Evolutionary conservation across 2,329 filamentous ascomycete species (phyloP).

Genomic region (Fusarium praegraminearum): DNA sequence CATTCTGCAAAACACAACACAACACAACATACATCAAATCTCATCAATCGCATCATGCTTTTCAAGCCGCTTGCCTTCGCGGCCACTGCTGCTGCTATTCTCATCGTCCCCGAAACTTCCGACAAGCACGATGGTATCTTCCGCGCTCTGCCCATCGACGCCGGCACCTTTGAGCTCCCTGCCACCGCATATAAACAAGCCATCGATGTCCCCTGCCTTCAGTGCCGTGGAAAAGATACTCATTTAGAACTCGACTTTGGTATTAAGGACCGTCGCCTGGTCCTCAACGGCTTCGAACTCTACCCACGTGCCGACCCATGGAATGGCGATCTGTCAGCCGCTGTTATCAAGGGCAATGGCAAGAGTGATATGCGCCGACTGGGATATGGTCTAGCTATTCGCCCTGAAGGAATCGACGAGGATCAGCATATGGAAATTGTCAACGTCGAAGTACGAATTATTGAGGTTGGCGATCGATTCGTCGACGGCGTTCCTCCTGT

Average conservation of each 20-base stretch:
- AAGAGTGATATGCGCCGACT: conserved; percentile 56
- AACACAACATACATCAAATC: not conserved
- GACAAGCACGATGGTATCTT: conserved; percentile 58
- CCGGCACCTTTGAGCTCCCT: conserved; percentile 55
- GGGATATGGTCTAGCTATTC: conserved; percentile 62
- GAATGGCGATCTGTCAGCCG: conserved; percentile 58
- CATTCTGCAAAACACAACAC: not conserved
- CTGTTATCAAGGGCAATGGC: conserved; percentile 57
- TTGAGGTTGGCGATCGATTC: conserved; percentile 69
- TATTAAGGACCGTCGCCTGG: conserved; percentile 62
- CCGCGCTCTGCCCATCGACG: conserved; percentile 55
- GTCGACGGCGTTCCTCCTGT: conserved; percentile 67
- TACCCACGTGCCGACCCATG: conserved; percentile 66
- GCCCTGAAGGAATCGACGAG: conserved; percentile 60
- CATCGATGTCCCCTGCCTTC: conserved; percentile 65
- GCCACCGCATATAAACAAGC: conserved; percentile 52
- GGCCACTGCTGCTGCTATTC: conserved; percentile 59
- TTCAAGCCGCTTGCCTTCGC: conserved; percentile 51
- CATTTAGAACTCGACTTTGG: conserved; percentile 67
- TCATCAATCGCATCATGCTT: conserved; percentile 46
- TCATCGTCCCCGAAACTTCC: conserved; percentile 65
- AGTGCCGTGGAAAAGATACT: conserved; percentile 62
- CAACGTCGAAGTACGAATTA: conserved; percentile 67
- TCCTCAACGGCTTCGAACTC: conserved; percentile 71
- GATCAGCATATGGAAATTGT: conserved; percentile 65